Percentiles rank a stretch among this genome's conserved stretches.
Conservation (phyloP, 1,284 basidiomycete species). For the Trichosporon sp. region DNA sequence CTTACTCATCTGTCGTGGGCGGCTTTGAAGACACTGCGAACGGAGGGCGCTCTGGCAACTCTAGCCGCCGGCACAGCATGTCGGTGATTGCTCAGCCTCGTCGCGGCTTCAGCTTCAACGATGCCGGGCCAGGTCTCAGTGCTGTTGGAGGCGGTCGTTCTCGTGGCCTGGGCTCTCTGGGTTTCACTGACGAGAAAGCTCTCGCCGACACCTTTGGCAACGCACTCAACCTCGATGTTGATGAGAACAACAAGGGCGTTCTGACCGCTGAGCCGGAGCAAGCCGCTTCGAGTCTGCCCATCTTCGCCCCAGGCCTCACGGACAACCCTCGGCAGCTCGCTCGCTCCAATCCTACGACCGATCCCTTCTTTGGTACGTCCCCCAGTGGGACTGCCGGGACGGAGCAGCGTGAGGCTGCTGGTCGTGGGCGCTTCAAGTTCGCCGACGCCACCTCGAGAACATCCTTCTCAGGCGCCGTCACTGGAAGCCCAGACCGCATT, state of each 20-base stretch:
- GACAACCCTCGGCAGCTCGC: constrained; percentile 11
- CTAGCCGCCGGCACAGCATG: constrained; percentile 76
- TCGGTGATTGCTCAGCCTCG: constrained; percentile 58
- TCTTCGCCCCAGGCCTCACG: constrained; percentile 13
- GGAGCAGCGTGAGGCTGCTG: constrained; percentile 10
- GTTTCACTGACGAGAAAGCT: constrained; percentile 68
- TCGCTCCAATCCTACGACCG: constrained; percentile 8
- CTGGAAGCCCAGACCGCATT: constrained; percentile 8
- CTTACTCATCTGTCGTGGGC: constrained; percentile 27
- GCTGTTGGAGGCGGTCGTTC: constrained; percentile 23
- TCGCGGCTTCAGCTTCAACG: constrained; percentile 38
- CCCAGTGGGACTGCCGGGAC: constrained; percentile 6
- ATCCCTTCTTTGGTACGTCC: constrained; percentile 17
- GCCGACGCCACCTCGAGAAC: constrained; percentile 1
- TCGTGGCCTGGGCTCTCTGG: constrained; percentile 30
- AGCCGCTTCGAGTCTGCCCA: constrained; percentile 12
- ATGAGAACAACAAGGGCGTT: constrained; percentile 37
- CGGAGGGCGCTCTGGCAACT: constrained; percentile 56
- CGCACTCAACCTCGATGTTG: constrained; percentile 58
- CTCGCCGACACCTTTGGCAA: constrained; percentile 60
- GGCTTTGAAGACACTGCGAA: constrained; percentile 28
- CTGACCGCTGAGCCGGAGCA: constrained; percentile 1
- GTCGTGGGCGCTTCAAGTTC: constrained; percentile 5
- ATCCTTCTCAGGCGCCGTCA: background rate
- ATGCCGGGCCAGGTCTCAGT: constrained; percentile 58